A percentile compares a stretch with the other conserved stretches of the same genome.
phyloP scores from a whole-genome alignment of 805 yeast genomes.

The Saccharomycopsis capsularis region DNA sequence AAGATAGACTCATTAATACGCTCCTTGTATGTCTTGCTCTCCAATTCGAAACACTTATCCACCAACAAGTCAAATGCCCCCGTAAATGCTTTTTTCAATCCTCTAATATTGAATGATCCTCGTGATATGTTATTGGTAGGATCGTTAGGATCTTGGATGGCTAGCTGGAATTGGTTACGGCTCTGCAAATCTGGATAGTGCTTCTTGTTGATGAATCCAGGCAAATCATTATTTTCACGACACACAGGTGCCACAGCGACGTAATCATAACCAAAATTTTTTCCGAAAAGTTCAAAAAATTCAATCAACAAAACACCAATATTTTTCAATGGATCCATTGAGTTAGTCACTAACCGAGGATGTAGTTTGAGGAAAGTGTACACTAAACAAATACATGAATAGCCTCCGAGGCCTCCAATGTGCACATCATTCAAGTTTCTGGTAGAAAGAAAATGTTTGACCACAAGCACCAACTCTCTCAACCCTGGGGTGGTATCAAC shows the following conservation, averaged over 20 bases:
- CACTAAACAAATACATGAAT: constrained; percentile 81
- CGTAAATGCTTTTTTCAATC: constrained; percentile 76
- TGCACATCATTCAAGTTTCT: constrained; percentile 80
- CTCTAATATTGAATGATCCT: constrained; percentile 74
- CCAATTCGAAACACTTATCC: constrained; percentile 68
- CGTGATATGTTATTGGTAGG: constrained; percentile 75
- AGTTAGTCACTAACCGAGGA: constrained; percentile 63
- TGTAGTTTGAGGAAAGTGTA: constrained; percentile 73
- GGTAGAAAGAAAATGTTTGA: constrained; percentile 78
- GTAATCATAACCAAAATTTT: constrained; percentile 77
- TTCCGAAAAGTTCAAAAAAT: constrained; percentile 87
- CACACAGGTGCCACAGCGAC: constrained; percentile 56
- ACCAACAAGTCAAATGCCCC: constrained; percentile 79
- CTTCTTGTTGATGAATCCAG: constrained; percentile 54
- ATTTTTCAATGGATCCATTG: constrained; percentile 63
- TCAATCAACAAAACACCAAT: constrained; percentile 83
- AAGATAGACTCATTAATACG: constrained; percentile 67
- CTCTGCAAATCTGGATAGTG: constrained; percentile 44
- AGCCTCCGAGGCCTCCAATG: constrained; percentile 93
- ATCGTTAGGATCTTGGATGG: constrained; percentile 88
- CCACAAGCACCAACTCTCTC: constrained; percentile 70
- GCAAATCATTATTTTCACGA: constrained; percentile 45
- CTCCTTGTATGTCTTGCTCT: constrained; percentile 55
- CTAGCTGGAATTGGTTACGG: constrained; percentile 53
- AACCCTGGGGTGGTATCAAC: constrained; percentile 64